These are phyloP conservation scores for Nothophoma quercina DNA, from an alignment of 2,329 filamentous ascomycete species.

Conservation along the genomic window DNA sequence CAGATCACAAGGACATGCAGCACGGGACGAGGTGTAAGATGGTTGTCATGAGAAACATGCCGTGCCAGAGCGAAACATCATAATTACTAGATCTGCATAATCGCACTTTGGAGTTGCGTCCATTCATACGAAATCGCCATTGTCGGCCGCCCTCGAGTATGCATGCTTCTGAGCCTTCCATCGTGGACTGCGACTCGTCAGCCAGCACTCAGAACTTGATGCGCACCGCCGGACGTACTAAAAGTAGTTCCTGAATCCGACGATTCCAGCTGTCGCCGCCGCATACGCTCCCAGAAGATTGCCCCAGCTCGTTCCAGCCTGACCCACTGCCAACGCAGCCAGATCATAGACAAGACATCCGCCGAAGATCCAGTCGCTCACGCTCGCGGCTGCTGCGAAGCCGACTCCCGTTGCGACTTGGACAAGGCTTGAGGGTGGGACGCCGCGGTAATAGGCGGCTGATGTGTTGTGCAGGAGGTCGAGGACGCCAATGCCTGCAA, in stretches of 20 bases:
- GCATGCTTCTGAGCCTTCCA: conserved; percentile 31
- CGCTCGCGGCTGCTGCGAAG: conserved; percentile 58
- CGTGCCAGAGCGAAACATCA: not conserved
- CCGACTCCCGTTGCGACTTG: conserved; percentile 63
- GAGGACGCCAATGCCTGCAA: conserved; percentile 66
- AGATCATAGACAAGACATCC: conserved; percentile 67
- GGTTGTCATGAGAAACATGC: conserved; percentile 7
- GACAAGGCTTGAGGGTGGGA: conserved; percentile 55
- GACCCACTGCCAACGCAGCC: conserved; percentile 62
- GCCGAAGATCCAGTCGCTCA: conserved; percentile 68
- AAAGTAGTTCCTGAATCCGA: conserved; percentile 60
- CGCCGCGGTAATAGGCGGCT: conserved; percentile 62
- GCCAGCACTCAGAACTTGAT: conserved; percentile 13
- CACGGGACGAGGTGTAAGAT: conserved; percentile 1
- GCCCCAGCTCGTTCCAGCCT: conserved; percentile 59
- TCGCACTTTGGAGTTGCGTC: not conserved
- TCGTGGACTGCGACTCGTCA: conserved; percentile 35
- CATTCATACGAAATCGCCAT: conserved; percentile 13
- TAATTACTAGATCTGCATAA: not conserved
- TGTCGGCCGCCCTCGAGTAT: conserved; percentile 29
- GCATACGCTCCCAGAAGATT: conserved; percentile 61
- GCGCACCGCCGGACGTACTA: conserved; percentile 50
- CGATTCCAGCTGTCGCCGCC: conserved; percentile 60
- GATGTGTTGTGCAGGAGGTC: conserved; percentile 67
- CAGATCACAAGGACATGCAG: conserved; percentile 4